A percentile compares a stretch with the other conserved stretches of the same genome.
phyloP scores from a whole-genome alignment of 371 early-diverging fungal genomes.

The Mucor mucedo region DNA sequence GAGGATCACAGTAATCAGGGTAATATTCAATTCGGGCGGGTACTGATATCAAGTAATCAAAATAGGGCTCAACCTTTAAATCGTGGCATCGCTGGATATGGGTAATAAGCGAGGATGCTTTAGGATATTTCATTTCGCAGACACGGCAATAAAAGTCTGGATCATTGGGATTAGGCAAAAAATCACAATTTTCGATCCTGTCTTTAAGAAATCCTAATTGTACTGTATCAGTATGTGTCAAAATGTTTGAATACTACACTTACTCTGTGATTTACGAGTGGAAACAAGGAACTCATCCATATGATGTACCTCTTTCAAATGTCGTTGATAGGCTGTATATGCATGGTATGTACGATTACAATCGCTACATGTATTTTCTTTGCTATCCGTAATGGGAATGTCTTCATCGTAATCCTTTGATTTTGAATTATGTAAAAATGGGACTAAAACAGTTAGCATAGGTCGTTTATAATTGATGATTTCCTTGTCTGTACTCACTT shows the following conservation, averaged over 20 bases:
- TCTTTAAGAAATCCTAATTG: not conserved
- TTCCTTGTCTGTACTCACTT: not conserved
- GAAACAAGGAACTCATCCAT: not conserved
- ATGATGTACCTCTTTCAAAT: not conserved
- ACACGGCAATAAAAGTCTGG: slow-evolving; percentile 3
- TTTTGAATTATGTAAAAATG: not conserved
- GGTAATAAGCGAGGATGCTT: not conserved
- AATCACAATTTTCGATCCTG: not conserved
- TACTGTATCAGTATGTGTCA: too few relatives aligned
- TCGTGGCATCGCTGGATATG: not conserved
- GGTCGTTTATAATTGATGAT: too few relatives aligned
- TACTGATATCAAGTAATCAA: not conserved
- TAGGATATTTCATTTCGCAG: not conserved
- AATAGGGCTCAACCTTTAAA: not conserved
- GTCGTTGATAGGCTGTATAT: not conserved
- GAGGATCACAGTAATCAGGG: not conserved
- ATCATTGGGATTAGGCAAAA: not conserved
- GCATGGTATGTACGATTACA: not conserved
- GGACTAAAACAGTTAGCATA: not conserved
- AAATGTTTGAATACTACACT: not conserved
- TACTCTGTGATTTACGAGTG: not conserved
- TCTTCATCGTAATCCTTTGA: not conserved
- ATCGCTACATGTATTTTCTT: not conserved
- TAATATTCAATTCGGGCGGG: not conserved
- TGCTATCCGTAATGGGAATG: not conserved